Evolutionary conservation across 2,329 filamentous ascomycete genomes (phyloP).

Genomic region (Fusarium nanum): DNA sequence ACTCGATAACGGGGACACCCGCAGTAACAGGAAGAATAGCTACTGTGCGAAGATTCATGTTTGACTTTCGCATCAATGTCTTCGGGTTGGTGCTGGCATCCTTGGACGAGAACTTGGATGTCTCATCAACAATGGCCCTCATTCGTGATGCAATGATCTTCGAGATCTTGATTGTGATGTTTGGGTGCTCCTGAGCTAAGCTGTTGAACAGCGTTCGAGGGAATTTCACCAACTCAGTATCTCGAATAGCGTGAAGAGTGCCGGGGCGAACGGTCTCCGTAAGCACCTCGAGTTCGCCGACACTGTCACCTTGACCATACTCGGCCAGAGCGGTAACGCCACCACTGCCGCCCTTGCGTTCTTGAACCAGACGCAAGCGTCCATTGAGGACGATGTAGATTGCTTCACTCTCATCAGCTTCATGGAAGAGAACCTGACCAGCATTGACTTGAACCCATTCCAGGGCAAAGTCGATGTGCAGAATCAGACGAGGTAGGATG

Average conservation of each 20-base stretch:
- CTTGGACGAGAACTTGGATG: constrained; percentile 72
- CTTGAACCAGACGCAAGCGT: constrained; percentile 84
- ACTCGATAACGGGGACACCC: constrained; percentile 94
- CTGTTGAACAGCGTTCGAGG: constrained; percentile 97
- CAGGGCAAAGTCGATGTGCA: constrained; percentile 97
- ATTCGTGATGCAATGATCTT: constrained; percentile 98
- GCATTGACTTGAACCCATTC: constrained; percentile 98
- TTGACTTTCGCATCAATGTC: constrained; percentile 77
- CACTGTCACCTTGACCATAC: constrained; percentile 96
- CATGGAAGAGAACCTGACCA: constrained; percentile 93
- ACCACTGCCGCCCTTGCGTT: constrained; percentile 82
- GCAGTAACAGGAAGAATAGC: constrained; percentile 90
- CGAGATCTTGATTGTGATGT: constrained; percentile 98
- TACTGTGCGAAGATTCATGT: constrained; percentile 91
- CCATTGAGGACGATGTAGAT: constrained; percentile 99
- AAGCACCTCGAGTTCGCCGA: constrained; percentile 95
- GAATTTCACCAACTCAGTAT: constrained; percentile 96
- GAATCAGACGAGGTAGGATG: constrained; percentile 85
- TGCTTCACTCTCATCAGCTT: constrained; percentile 94
- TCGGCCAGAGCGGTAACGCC: constrained; percentile 89
- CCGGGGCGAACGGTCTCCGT: constrained; percentile 93
- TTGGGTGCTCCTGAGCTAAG: constrained; percentile 94
- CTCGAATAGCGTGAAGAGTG: constrained; percentile 93
- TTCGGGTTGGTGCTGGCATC: constrained; percentile 69
- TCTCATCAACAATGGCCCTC: constrained; percentile 87